A percentile compares a stretch with the other conserved stretches of the same genome.
phyloP scores from a whole-genome alignment of 2,329 filamentous ascomycete genomes.

The Exophiala lecanii-corni region DNA sequence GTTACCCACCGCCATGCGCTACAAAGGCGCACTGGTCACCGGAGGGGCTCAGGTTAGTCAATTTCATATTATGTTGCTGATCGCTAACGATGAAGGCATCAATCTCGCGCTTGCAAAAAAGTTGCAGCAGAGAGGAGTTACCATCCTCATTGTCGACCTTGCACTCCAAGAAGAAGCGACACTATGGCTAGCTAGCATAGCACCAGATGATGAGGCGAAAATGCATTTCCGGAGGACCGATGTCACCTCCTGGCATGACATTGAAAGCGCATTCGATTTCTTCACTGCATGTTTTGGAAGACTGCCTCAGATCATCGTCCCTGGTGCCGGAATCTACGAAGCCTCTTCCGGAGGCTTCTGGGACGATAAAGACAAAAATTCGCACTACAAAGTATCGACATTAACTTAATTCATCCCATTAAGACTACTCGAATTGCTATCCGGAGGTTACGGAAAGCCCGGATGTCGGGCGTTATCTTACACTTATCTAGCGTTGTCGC shows the following conservation, averaged over 20 bases:
- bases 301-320: conserved; percentile 40
- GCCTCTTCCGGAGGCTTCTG: conserved; percentile 29
- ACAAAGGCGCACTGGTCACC: neutral
- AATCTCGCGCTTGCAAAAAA: conserved; percentile 40
- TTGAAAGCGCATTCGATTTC: conserved; percentile 46
- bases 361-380: conserved; percentile 34
- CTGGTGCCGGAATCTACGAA: conserved; percentile 39
- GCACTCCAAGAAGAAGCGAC: conserved; percentile 42
- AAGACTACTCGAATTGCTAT: conserved; percentile 49
- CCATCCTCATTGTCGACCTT: conserved; percentile 42
- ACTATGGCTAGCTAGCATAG: conserved; percentile 36
- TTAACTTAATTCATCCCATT: conserved; percentile 50
- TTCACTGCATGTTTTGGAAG: conserved; percentile 46
- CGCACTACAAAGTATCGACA: conserved; percentile 43
- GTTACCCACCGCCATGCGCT: too few species aligned
- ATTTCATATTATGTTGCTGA: neutral
- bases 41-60: neutral
- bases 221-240: conserved; percentile 42
- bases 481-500: conserved; percentile 46
- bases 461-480: conserved; percentile 36
- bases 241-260: conserved; percentile 46
- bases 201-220: conserved; percentile 25
- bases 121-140: conserved; percentile 40
- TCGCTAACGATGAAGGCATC: conserved; percentile 33
- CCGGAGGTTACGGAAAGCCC: conserved; percentile 37